Evolutionary conservation across 2,329 filamentous ascomycete species (phyloP), one percentile per base, ranked within the genome.

Genomic region (Penicillium hesseltinei): DNA sequence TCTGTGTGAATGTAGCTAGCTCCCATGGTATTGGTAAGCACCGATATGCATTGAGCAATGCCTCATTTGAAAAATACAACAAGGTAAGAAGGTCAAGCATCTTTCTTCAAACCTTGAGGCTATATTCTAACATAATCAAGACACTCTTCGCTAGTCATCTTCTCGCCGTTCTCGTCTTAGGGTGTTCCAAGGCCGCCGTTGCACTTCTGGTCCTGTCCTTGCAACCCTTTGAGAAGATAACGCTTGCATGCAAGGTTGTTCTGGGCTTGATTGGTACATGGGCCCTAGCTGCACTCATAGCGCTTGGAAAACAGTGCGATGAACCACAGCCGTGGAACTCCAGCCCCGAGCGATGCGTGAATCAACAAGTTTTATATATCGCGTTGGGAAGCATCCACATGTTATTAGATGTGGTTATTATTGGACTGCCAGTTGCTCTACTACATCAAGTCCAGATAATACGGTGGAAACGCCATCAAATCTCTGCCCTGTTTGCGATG

Each of bases 391-490:
- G 39, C 6, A 21, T 36, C 0, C 58, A 60, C 31, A 57, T 60
- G 19, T 2, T 60, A 11, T 40, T 60, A 25, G 58, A 60, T n/a
- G 19, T 60, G 21, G 40, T 40, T 3, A 42, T 58, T 2, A 60
- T 60, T 10, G 55, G 25, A 9, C 39, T 60, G 2, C 54, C 58
- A 17, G 31, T 51, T n/a, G 13, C 46, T 7, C 33, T 60, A n/a
- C 35, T 60, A 31, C 48, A 46, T n/a, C 50, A 58, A 51, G 50
- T 60, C n/a, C 58, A 60, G 13, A 60, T 60, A 17, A 48, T 51
- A 17, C 40, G 44, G 10, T 57, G 51, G 47, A 60, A 51, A 17
- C 50, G 55, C 13, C 48, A 51, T 15, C 54, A 54, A 17, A 60
- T 60, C 39, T 54, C 58, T 10, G 54, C 50, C 4, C 21, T 60